Conservation (phyloP, 345 rosid genomes). For the rapeseed (Brassica napus) region DNA sequence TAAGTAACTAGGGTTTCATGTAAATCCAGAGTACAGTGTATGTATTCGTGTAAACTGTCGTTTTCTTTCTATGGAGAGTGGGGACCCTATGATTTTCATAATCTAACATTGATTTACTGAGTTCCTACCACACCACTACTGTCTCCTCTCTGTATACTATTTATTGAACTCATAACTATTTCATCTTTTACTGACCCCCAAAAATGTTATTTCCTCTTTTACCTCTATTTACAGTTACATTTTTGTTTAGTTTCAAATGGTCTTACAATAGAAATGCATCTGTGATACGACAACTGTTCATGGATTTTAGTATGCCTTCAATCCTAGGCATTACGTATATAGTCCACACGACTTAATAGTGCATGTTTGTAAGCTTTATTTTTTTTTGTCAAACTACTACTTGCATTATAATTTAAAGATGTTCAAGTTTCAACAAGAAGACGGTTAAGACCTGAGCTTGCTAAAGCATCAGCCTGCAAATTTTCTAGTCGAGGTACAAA, state of each 20-base stretch:
- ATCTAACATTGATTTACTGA: constrained; percentile 12
- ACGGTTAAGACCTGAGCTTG: too few relatives aligned
- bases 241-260: constrained; percentile 27
- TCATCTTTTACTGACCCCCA: neutral
- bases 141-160: neutral
- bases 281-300: constrained; percentile 29
- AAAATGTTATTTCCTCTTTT: constrained; percentile 16
- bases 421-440: too few relatives aligned
- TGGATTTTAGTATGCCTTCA: constrained; percentile 24
- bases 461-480: too few relatives aligned
- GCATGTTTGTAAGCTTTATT: neutral
- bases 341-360: neutral
- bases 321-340: constrained; percentile 7
- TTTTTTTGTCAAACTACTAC: too few relatives aligned
- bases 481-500: too few relatives aligned
- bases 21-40: constrained; percentile 26
- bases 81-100: constrained; percentile 25
- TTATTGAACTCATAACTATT: neutral
- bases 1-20: constrained; percentile 40
- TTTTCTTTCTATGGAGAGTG: constrained; percentile 13
- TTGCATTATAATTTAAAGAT: too few relatives aligned
- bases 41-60: constrained; percentile 42
- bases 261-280: constrained; percentile 18
- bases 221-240: neutral
- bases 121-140: constrained; percentile 24